Evolutionary conservation across 2,329 filamentous ascomycete genomes (phyloP), one percentile per base, ranked within the genome.

Genomic region (Penicillium vulpinum): DNA sequence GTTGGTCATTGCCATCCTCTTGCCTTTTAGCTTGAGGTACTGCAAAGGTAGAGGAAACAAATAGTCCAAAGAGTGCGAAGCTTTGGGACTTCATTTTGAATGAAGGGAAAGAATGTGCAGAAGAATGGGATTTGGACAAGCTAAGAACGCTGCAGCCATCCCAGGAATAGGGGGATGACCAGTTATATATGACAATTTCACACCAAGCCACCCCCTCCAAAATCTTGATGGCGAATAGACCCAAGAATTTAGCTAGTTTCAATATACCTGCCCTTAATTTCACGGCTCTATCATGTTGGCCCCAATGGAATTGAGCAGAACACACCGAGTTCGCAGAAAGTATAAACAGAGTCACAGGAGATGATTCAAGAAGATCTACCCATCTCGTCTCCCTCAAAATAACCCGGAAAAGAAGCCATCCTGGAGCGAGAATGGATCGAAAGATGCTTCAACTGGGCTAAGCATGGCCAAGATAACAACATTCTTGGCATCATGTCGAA

Each of bases 1-100:
- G 84, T 58, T 87, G 77, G 6, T 84, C 84, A 41, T 83, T 67
- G 10, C 69, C 66, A 63, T 84, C 85, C 31, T 74, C 69, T 58
- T 56, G 71, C 57, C 56, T 71, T 52, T 39, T 52, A 29, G 24
- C 28, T n/a, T 40, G 58, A 11, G 62, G 62, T 7, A 59, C 52
- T 24, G 63, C 62, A 13, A 66, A 46, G 5, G 57, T 54, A 57
- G 62, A 61, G 8, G 64, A 58, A 15, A 65, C 52, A 18, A 65
- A 54, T 29, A 64, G 51, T 0, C 62, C 60, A 49, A 59, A 28
- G 8, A 65, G 45, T 11, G 59, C 45, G 38, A 63, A 18, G 15
- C 46, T 56, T 49, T 63, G 56, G 43, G 62, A 53, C 31, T 58
- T 58, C 64, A 67, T 67, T 16, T 10, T 59, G 40, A 49, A 33